These are phyloP conservation scores for Bipolaris cookei DNA, from an alignment of 2,329 filamentous ascomycete genomes.

Conservation along the genomic window DNA sequence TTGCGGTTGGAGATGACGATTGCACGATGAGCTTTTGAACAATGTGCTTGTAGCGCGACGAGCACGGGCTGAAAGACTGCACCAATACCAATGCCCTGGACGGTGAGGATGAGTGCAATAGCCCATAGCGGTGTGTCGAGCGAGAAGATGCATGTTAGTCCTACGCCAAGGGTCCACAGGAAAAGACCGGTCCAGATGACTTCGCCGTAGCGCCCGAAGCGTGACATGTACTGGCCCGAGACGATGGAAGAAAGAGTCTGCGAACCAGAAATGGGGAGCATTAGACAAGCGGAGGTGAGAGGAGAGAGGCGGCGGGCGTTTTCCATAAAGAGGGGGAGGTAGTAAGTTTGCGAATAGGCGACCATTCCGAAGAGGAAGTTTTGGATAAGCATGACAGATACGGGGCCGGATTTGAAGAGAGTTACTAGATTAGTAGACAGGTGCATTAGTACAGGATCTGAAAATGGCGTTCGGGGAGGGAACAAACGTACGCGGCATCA, in stretches of 20 bases:
- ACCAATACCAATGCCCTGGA: slow-evolving; percentile 57
- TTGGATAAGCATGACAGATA: slow-evolving; percentile 63
- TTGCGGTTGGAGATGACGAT: slow-evolving; percentile 68
- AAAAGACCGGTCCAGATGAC: slow-evolving; percentile 54
- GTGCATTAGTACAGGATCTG: neutral
- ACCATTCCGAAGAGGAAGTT: slow-evolving; percentile 66
- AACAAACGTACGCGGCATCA: slow-evolving; percentile 58
- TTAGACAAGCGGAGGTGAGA: slow-evolving; percentile 59
- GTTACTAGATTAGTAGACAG: slow-evolving; percentile 42
- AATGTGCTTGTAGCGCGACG: slow-evolving; percentile 56
- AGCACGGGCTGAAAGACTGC: slow-evolving; percentile 57
- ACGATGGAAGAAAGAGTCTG: slow-evolving; percentile 51
- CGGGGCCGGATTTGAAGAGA: slow-evolving; percentile 62
- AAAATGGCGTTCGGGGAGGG: neutral
- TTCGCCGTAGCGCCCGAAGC: slow-evolving; percentile 59
- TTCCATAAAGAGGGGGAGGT: slow-evolving; percentile 67
- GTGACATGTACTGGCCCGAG: slow-evolving; percentile 65
- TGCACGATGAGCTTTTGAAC: slow-evolving; percentile 62
- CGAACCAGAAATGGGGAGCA: slow-evolving; percentile 49
- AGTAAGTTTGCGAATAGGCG: slow-evolving; percentile 67
- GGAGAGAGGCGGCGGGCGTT: slow-evolving; percentile 59
- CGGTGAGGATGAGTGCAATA: slow-evolving; percentile 60
- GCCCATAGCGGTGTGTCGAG: slow-evolving; percentile 51
- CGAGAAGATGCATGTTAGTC: slow-evolving; percentile 60
- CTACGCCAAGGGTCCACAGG: slow-evolving; percentile 60